Evolutionary conservation across 2,329 filamentous ascomycete genomes (phyloP).

Genomic region (Monilinia fructigena): DNA sequence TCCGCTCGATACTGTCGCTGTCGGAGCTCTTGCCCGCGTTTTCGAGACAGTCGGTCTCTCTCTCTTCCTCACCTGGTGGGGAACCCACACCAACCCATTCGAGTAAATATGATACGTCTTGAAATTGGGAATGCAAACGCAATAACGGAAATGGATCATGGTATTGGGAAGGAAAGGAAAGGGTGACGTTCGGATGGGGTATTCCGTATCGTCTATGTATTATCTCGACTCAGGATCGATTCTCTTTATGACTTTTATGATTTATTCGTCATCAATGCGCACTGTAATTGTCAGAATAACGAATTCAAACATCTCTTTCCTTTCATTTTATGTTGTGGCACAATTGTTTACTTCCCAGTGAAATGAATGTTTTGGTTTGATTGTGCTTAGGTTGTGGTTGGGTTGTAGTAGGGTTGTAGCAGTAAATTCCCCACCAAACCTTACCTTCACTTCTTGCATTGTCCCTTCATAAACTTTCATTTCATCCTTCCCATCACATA

Average conservation of each 20-base stretch:
- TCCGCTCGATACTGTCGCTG: constrained; percentile 83
- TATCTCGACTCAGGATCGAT: constrained; percentile 18
- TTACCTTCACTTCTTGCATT: too few relatives aligned
- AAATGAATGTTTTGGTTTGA: too few relatives aligned
- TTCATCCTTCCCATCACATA: background rate
- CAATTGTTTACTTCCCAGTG: too few relatives aligned
- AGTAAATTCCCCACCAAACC: too few relatives aligned
- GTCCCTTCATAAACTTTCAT: background rate
- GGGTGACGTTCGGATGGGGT: constrained; percentile 13
- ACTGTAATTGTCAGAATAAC: background rate
- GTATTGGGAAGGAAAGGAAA: constrained; percentile 12
- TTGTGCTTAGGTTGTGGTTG: too few relatives aligned
- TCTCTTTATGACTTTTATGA: constrained; percentile 20
- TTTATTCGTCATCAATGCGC: constrained; percentile 9
- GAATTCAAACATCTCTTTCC: background rate
- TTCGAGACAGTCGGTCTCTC: constrained; percentile 92
- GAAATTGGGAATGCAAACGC: constrained; percentile 1
- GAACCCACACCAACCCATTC: constrained; percentile 90
- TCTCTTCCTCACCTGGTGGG: constrained; percentile 95
- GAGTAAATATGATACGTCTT: constrained; percentile 40
- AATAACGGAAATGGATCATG: constrained; percentile 16
- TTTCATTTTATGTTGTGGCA: too few relatives aligned
- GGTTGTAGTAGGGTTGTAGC: too few relatives aligned
- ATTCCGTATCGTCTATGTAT: constrained; percentile 23
- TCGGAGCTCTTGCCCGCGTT: constrained; percentile 78